Evolutionary conservation across 2,329 filamentous ascomycete genomes (phyloP), one percentile per base, ranked within the genome.

Genomic region (Phaeosphaeriaceae sp.): DNA sequence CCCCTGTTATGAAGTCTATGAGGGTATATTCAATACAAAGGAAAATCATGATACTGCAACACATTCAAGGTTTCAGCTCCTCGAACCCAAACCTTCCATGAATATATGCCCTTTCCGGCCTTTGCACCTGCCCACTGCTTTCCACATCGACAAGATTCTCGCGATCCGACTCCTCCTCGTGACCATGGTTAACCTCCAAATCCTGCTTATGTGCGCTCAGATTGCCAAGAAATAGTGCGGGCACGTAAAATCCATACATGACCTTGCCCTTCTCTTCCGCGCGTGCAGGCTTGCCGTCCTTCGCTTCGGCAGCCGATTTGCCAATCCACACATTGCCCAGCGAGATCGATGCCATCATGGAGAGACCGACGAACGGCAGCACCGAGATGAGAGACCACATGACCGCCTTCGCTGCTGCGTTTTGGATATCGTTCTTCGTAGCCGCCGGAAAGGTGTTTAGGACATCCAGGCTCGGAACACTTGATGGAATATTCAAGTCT

Each of bases 351-450:
- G 81, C 77, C 3, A 84, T 46, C 1, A 84, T 72, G 19, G 80
- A 80, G 5, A 85, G 56, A 35, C 75, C 82, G 76, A 89, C 82
- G 57, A 91, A 83, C 0, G 88, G 88, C 13, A 86, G 75, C 40
- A 91, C 83, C 0, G 87, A 79, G 42, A 89, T 81, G 65, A 89
- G 89, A 0, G 88, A 86, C 84, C 88, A 89, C 62, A 88, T 85
- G n/a, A 90, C 85, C 0, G 87, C 88, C 58, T 81, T 82, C 63
- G 82, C 83, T 2, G 82, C 84, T 6, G 77, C 77, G 9, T 80
- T 71, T 3, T 80, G 77, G 1, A 86, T 75, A 2, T 67, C 68
- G 0, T 72, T 66, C 53, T 82, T 79, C 9, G 74, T 65, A 0
- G 64, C 73, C 1, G 69, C 47, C 0, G 81, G 75, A 1, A 85